Conservation (phyloP, 139 green algal species). For the Tetraselmis striata region DNA sequence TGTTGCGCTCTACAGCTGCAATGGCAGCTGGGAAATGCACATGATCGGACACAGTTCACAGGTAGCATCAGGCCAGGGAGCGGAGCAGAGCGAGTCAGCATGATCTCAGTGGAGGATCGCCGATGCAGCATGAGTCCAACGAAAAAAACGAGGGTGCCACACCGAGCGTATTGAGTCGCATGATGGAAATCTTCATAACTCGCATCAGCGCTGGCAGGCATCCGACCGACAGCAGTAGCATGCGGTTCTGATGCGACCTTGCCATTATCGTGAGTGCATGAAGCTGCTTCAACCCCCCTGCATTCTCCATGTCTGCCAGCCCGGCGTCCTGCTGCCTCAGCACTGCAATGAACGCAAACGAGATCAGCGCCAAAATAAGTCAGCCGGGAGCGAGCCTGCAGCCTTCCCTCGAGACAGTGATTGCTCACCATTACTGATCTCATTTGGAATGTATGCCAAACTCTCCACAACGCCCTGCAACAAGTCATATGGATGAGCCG, state of each 20-base stretch:
- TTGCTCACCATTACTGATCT: neutral
- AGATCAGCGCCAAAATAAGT: neutral
- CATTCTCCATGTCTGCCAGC: neutral
- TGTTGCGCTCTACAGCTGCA: neutral
- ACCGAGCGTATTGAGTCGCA: neutral
- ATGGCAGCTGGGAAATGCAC: neutral
- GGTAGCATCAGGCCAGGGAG: too few species aligned
- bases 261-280: neutral
- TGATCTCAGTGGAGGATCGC: too few species aligned
- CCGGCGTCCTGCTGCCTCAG: neutral
- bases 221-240: neutral
- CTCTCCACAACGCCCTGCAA: neutral
- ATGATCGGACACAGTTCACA: too few species aligned
- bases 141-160: too few species aligned
- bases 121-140: too few species aligned
- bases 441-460: neutral
- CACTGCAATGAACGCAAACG: neutral
- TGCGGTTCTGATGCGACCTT: neutral
- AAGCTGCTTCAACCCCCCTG: neutral
- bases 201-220: neutral
- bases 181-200: neutral
- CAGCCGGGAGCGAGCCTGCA: too few species aligned
- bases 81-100: too few species aligned
- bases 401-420: neutral
- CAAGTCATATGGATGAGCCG: neutral